Evolutionary conservation across 2,329 filamentous ascomycete genomes (phyloP), one percentile per base, ranked within the genome.

Genomic region (Diaporthe citrichinensis): DNA sequence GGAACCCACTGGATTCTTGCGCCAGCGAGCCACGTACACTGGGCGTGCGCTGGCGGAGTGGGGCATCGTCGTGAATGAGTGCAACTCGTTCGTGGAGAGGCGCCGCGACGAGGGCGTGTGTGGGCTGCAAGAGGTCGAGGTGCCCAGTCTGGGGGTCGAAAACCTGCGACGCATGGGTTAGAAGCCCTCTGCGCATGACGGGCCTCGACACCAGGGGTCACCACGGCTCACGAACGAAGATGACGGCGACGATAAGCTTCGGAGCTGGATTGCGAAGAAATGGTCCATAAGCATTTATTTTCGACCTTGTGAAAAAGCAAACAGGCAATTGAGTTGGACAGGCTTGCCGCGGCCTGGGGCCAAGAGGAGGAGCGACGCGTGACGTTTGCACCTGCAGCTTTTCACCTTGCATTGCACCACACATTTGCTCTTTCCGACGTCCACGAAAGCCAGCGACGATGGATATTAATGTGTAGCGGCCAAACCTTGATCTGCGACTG

Each of bases 11-110:
- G 88, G 88, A 7, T 78, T 85, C 2, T 88, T 84, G 72, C 82
- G 83, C 20, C 83, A 84, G 61, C 87, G 87, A 36, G 85, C 88
- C 12, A 90, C 90, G 67, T 94, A 96, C 82, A 87, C 90, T 4
- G 94, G 94, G 2, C 89, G 94, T 28, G 92, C 94, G 0, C 87
- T 97, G 59, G 94, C 94, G 0, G 94, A 97, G 83, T 97, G 94
- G 94, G 88, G 89, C 28, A 86, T 94, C 25, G 90, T 96, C 28
- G 91, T 95, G 23, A 90, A 90, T 74, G 94, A 97, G 82, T 95
- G 92, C 85, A 95, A 96, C 84, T 94, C 92, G 80, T 97, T 96
- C 83, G 91, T 95, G 44, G 94, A 96, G 75, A 88, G 94, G 61
- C 89, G 94, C 73, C 92, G 92, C 71, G 91, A 92, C 62, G 94